Percentiles rank a stretch among this genome's conserved stretches.
phyloP scores from a whole-genome alignment of 768 basidiomycete genomes.

The Suillus occidentalis region DNA sequence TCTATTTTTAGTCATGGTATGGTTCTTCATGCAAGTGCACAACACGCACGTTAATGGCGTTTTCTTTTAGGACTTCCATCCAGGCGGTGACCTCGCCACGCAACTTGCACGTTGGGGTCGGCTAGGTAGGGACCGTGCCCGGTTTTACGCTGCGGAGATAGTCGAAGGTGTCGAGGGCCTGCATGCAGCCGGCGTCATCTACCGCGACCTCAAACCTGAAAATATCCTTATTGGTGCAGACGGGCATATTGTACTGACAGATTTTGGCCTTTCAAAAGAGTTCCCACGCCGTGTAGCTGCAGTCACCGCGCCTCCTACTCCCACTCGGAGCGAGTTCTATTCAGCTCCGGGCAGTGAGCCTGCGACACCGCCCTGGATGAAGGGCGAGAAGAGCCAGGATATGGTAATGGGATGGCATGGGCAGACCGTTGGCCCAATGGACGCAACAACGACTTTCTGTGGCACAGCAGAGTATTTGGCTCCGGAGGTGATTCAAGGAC shows the following conservation, averaged over 20 bases:
- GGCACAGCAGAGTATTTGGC: slow-evolving; percentile 97
- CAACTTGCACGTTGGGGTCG: slow-evolving; percentile 96
- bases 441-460: slow-evolving; percentile 86
- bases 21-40: slow-evolving; percentile 24
- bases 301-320: slow-evolving; percentile 57
- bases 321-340: slow-evolving; percentile 54
- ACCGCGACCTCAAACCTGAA: slow-evolving; percentile 96
- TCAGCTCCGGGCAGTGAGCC: slow-evolving; percentile 43
- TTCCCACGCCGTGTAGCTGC: slow-evolving; percentile 60
- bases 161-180: slow-evolving; percentile 95
- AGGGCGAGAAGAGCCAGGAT: slow-evolving; percentile 55
- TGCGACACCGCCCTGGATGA: slow-evolving; percentile 78
- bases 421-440: slow-evolving; percentile 46
- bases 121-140: slow-evolving; percentile 87
- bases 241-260: slow-evolving; percentile 95
- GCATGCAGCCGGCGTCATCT: slow-evolving; percentile 92
- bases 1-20: slow-evolving; percentile 92
- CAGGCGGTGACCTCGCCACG: slow-evolving; percentile 95
- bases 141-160: slow-evolving; percentile 98
- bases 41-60: slow-evolving; percentile 16
- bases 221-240: slow-evolving; percentile 93
- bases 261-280: slow-evolving; percentile 94
- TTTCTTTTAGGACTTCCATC: slow-evolving; percentile 77
- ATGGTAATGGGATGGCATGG: slow-evolving; percentile 58
- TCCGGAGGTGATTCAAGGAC: slow-evolving; percentile 92